phyloP scores from a whole-genome alignment of 1,284 basidiomycete genomes.

The Dichomitus squalens region DNA sequence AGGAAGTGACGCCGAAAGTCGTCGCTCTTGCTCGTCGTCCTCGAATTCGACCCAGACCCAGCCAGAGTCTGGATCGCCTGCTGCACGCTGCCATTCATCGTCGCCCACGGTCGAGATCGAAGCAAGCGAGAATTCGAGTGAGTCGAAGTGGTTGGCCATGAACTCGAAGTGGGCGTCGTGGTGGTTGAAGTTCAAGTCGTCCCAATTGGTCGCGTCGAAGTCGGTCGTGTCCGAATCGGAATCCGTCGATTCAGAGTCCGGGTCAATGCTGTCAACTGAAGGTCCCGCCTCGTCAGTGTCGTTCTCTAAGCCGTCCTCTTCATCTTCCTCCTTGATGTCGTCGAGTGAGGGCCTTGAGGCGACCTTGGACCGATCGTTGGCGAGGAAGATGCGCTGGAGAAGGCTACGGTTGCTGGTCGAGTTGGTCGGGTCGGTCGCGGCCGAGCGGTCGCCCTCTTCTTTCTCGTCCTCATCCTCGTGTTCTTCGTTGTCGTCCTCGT shows the following conservation, averaged over 20 bases:
- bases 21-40: background rate
- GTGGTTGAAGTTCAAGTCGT: too few species aligned
- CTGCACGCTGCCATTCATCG: background rate
- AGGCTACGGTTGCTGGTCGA: background rate
- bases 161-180: background rate
- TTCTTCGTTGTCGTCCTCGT: too few species aligned
- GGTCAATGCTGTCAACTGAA: background rate
- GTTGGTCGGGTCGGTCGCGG: background rate
- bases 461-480: too few species aligned
- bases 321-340: background rate
- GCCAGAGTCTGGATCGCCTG: background rate
- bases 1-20: background rate
- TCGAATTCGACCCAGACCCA: background rate
- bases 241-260: background rate
- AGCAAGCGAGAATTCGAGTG: background rate
- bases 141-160: background rate
- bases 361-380: background rate
- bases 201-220: background rate
- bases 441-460: background rate
- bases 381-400: too few species aligned
- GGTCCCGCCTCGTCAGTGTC: background rate
- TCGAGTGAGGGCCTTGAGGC: background rate
- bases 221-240: background rate
- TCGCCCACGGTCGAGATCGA: background rate
- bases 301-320: background rate